Conservation (phyloP, 345 rosid species). For the Gossypium arboreum region DNA sequence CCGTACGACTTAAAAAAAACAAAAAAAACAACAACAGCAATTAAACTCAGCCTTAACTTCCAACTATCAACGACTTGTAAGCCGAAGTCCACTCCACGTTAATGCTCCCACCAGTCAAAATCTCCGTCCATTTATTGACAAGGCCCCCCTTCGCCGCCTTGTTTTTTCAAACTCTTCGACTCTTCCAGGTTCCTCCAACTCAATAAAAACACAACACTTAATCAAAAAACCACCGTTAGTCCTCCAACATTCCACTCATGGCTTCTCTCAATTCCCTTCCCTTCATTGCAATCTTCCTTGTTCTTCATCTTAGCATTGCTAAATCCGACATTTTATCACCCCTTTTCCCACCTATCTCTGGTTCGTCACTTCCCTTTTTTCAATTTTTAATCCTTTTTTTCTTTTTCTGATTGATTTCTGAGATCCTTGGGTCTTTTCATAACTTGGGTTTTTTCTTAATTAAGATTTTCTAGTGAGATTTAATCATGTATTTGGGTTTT, state of each 20-base stretch:
- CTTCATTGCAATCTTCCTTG: conserved; percentile 25
- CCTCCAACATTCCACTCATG: conserved; percentile 15
- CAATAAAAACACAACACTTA: no score
- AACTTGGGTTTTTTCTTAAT: conserved; percentile 12
- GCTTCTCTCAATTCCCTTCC: conserved; percentile 10
- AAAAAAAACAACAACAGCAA: no score
- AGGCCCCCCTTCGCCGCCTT: not conserved
- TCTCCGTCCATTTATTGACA: no score
- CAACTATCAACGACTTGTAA: no score
- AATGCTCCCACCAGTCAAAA: no score
- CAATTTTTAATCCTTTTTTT: not conserved
- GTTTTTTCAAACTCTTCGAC: not conserved
- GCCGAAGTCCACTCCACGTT: not conserved
- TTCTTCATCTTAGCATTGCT: conserved; percentile 24
- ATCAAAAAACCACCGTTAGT: no score
- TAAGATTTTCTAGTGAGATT: not conserved
- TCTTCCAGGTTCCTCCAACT: not conserved
- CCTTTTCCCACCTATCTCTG: conserved; percentile 31
- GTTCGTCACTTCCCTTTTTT: conserved; percentile 21
- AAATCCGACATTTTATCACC: conserved; percentile 33
- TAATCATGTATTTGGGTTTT: not conserved
- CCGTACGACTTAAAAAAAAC: no score
- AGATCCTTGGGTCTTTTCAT: not conserved
- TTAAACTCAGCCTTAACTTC: no score
- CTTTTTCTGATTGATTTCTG: conserved; percentile 1